A percentile compares a stretch with the other conserved stretches of the same genome.
phyloP scores from a whole-genome alignment of 2,329 filamentous ascomycete species.

The Botryotinia convoluta region DNA sequence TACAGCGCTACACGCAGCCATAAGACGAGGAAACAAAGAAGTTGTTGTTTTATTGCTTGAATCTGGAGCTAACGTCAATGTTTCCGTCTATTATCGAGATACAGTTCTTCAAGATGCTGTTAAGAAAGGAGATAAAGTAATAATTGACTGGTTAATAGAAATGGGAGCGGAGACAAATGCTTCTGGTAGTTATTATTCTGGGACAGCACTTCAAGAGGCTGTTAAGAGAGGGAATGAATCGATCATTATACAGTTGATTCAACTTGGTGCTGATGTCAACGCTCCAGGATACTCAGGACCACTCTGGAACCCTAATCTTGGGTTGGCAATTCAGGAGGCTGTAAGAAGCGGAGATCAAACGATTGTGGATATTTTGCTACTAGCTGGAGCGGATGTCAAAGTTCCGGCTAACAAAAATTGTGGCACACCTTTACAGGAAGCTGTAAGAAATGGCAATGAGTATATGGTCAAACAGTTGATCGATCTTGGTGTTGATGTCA shows the following conservation, averaged over 20 bases:
- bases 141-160: slow-evolving; percentile 38
- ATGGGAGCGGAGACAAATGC: slow-evolving; percentile 42
- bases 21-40: slow-evolving; percentile 25
- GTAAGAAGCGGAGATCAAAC: background rate
- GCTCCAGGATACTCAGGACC: rapidly evolving
- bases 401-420: too few species aligned
- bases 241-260: background rate
- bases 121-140: background rate
- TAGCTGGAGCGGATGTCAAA: background rate
- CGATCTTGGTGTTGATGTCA: background rate
- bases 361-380: background rate
- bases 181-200: slow-evolving; percentile 24
- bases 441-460: background rate
- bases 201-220: slow-evolving; percentile 37
- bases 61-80: slow-evolving; percentile 27
- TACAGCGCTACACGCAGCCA: rapidly evolving
- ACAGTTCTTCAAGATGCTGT: slow-evolving; percentile 35
- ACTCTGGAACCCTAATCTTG: rapidly evolving
- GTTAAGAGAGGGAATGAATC: too few species aligned
- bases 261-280: background rate
- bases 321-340: background rate
- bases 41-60: slow-evolving; percentile 34
- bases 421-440: background rate
- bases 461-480: background rate
- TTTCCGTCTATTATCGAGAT: slow-evolving; percentile 19